Conservation (phyloP, 1,284 basidiomycete genomes). For the Malassezia brasiliensis region DNA sequence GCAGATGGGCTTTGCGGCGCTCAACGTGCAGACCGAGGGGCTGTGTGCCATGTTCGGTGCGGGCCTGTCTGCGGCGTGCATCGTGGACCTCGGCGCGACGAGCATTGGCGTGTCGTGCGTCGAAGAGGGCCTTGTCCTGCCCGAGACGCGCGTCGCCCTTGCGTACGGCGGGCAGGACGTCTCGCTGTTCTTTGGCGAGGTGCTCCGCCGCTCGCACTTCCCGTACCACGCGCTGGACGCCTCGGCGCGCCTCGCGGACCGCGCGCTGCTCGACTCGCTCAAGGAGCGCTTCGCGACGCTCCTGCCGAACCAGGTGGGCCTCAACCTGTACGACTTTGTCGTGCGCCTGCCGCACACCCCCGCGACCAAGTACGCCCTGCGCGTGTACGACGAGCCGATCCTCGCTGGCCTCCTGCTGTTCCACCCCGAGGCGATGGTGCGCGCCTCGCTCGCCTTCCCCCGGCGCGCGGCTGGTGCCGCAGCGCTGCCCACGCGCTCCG, state of each 20-base stretch:
- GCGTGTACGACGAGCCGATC: conserved; percentile 91
- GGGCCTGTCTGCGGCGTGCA: conserved; percentile 84
- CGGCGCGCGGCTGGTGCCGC: neutral
- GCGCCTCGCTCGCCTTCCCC: conserved; percentile 41
- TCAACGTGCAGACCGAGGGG: conserved; percentile 54
- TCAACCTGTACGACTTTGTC: conserved; percentile 62
- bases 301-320: conserved; percentile 39
- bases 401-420: conserved; percentile 87
- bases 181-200: conserved; percentile 71
- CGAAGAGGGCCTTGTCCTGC: conserved; percentile 80
- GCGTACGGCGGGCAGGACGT: conserved; percentile 88
- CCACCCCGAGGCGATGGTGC: conserved; percentile 81
- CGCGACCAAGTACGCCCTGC: conserved; percentile 77
- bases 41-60: conserved; percentile 89
- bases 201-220: conserved; percentile 72
- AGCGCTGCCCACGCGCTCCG: neutral
- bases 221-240: conserved; percentile 71
- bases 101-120: conserved; percentile 82
- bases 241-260: conserved; percentile 28
- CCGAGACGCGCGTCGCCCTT: conserved; percentile 77
- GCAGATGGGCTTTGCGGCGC: conserved; percentile 58
- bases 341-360: conserved; percentile 61
- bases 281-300: conserved; percentile 42
- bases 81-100: conserved; percentile 84
- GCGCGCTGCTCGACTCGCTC: conserved; percentile 33